Evolutionary conservation across 257 asterid genomes (phyloP), one percentile per base, ranked within the genome.

Genomic region (Coffea canephora): DNA sequence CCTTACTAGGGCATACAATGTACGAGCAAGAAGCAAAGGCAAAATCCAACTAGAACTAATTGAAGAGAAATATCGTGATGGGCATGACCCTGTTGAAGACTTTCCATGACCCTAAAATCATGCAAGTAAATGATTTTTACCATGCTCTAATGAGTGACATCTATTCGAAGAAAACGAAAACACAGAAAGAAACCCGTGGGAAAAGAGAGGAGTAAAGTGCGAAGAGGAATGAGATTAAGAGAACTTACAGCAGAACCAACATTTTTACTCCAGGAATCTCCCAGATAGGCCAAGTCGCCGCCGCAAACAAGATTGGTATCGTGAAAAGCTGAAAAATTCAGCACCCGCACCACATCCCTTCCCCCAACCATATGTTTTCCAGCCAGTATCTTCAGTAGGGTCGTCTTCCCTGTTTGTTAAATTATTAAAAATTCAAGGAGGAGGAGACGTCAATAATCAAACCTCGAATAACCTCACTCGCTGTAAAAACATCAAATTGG

Each of bases 331-430:
- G 99, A 95, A 25, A 73, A 87, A 81, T 91, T 87, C 46, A 95
- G 91, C 83, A 95, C 99, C 81, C 89, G 85, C 78, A 95, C 99
- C 65, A 89, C 98, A 80, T 95, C 99, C 87, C 82, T 87, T 73
- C 97, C 98, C 25, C 99, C 99, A 46, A 95, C 99, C 99, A 95
- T 89, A 76, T 95, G 99, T 88, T 95, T 93, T 87, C 99, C 99
- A 19, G 99, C 99, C 84, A 95, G 88, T 62, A 95, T 93, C 94
- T 84, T 92, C 91, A 95, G 84, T 57, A 95, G 83, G 65, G 97
- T 93, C 69, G 99, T 95, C 85, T 95, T 95, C 81, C 99, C 99
- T 95, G 80, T 71, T 39, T 2, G 43, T 39, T 39, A 39, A 39
- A 39, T 39, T 39, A 39, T 39, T 39, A 1, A 39, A 39, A 39